Evolutionary conservation across 2,329 filamentous ascomycete species (phyloP).

Genomic region (Sarocladium strictum): DNA sequence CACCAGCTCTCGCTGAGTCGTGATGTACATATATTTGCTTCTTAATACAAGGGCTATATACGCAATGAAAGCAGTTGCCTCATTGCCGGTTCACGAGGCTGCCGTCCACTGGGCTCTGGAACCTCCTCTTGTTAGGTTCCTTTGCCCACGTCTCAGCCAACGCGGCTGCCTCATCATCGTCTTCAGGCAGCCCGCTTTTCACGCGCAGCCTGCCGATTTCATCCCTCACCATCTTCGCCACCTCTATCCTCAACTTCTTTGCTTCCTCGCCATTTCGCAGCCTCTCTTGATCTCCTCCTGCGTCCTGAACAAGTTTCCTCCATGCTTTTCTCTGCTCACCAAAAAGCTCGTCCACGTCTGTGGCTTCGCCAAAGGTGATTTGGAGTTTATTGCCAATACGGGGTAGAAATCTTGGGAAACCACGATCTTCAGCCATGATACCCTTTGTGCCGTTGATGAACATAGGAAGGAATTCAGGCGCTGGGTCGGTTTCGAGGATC

Average conservation of each 20-base stretch:
- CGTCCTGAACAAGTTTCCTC: conserved; percentile 53
- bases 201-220: conserved; percentile 75
- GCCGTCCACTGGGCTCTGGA: conserved; percentile 48
- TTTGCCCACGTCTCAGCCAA: conserved; percentile 75
- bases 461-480: conserved; percentile 85
- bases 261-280: conserved; percentile 53
- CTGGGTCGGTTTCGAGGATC: conserved; percentile 82
- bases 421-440: conserved; percentile 79
- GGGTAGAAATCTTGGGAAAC: conserved; percentile 75
- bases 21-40: not conserved
- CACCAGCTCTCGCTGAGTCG: too few species aligned
- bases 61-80: conserved; percentile 8
- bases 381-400: conserved; percentile 64
- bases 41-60: too few species aligned
- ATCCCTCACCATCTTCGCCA: conserved; percentile 69
- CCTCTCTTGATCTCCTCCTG: conserved; percentile 40
- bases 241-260: conserved; percentile 64
- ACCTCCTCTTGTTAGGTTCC: conserved; percentile 41
- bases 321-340: conserved; percentile 71
- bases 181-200: conserved; percentile 62
- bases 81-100: conserved; percentile 39
- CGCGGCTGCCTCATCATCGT: conserved; percentile 72
- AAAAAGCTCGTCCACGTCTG: conserved; percentile 70
- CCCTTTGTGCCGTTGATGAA: conserved; percentile 88
- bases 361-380: conserved; percentile 71